These are phyloP conservation scores for Sanghuangporus weigelae DNA, from an alignment of 1,284 basidiomycete genomes.

Conservation along the genomic window DNA sequence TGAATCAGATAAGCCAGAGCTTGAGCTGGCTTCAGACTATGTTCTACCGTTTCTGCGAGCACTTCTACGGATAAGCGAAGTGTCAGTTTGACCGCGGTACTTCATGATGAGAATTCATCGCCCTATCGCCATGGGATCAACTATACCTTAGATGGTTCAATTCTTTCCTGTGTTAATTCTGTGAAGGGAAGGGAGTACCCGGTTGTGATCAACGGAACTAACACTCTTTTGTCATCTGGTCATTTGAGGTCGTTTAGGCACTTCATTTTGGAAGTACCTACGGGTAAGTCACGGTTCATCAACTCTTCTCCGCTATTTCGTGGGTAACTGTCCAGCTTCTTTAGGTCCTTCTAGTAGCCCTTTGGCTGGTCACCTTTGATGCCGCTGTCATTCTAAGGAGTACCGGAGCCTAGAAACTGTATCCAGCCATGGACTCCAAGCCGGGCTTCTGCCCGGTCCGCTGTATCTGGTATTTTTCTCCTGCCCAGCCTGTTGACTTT, in stretches of 20 bases:
- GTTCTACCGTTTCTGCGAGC: neutral
- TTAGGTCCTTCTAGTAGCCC: neutral
- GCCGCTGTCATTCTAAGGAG: neutral
- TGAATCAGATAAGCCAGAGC: neutral
- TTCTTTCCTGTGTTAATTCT: neutral
- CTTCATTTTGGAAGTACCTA: neutral
- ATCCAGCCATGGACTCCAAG: neutral
- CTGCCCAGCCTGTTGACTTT: neutral
- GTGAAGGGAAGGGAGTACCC: neutral
- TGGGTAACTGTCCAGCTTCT: neutral
- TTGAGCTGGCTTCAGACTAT: neutral
- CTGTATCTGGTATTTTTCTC: neutral
- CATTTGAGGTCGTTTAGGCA: neutral
- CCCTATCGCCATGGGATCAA: neutral
- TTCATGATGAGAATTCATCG: neutral
- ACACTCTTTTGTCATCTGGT: neutral
- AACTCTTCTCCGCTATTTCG: neutral
- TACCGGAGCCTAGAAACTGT: neutral
- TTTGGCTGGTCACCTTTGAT: neutral
- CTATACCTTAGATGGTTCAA: neutral
- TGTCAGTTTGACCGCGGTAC: neutral
- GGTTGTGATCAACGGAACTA: neutral
- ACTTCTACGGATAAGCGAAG: neutral
- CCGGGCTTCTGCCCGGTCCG: neutral
- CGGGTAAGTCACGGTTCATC: neutral